A percentile compares a stretch with the other conserved stretches of the same genome.
Conservation (phyloP, 108 stramenopile species). For the Stephanodiscus triporus region DNA sequence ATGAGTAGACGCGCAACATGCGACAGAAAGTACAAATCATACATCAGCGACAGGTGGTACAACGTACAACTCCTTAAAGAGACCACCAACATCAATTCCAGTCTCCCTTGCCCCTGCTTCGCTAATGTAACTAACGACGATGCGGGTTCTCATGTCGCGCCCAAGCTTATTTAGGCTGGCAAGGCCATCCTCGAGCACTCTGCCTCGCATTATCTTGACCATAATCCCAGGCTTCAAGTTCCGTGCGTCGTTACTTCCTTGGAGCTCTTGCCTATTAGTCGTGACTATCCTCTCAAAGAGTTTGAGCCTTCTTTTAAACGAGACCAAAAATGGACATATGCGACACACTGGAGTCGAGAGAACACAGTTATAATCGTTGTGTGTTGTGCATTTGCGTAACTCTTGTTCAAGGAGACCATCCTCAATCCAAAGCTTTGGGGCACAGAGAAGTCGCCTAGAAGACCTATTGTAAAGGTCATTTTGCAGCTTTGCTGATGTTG, state of each 20-base stretch:
- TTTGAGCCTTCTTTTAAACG: conserved; percentile 85
- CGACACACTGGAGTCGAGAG: conserved; percentile 71
- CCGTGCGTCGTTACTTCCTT: conserved; percentile 60
- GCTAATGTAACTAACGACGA: conserved; percentile 80
- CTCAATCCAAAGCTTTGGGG: conserved; percentile 83
- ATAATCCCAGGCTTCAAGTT: conserved; percentile 73
- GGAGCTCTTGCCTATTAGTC: conserved; percentile 59
- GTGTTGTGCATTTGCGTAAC: conserved; percentile 64
- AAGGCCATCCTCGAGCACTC: conserved; percentile 88
- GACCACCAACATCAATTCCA: conserved; percentile 97
- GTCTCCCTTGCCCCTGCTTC: conserved; percentile 79
- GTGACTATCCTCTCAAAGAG: conserved; percentile 86
- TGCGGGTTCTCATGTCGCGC: conserved; percentile 75
- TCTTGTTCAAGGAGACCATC: conserved; percentile 76
- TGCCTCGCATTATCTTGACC: conserved; percentile 78
- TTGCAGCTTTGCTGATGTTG: conserved; percentile 63
- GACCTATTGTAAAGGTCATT: conserved; percentile 84
- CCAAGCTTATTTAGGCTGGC: conserved; percentile 84
- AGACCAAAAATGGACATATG: conserved; percentile 82
- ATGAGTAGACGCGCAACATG: background rate
- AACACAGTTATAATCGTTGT: conserved; percentile 61
- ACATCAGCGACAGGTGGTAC: background rate
- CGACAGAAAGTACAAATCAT: background rate
- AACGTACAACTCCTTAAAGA: conserved; percentile 95
- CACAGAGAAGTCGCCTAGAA: conserved; percentile 78